Evolutionary conservation across 208 protist species (phyloP).

Genomic region (Kentomonas sorsogonicus): DNA sequence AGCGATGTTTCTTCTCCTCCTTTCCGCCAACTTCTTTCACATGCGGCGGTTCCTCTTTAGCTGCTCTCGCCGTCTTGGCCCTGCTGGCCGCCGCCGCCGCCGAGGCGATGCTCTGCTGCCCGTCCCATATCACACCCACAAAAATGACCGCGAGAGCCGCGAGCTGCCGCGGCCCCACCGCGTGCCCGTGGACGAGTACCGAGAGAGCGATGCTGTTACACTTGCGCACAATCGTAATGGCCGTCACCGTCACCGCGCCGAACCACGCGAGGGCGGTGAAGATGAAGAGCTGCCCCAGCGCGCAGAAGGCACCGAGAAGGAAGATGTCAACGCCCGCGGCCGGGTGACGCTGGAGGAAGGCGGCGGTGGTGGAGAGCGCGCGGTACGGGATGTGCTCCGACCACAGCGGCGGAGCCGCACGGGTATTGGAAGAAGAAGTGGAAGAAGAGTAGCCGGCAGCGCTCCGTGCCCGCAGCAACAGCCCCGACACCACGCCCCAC

Average conservation of each 20-base stretch:
- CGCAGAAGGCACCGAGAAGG: slow-evolving; percentile 61
- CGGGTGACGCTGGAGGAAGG: slow-evolving; percentile 46
- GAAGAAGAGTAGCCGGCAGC: too few relatives aligned
- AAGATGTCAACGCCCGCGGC: slow-evolving; percentile 53
- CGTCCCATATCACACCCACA: slow-evolving; percentile 54
- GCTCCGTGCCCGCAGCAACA: slow-evolving; percentile 14
- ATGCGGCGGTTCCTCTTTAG: too few relatives aligned
- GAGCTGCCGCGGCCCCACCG: slow-evolving; percentile 45
- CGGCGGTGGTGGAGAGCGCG: slow-evolving; percentile 38
- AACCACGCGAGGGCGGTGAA: slow-evolving; percentile 77
- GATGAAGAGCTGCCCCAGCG: slow-evolving; percentile 74
- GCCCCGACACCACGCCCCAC: slow-evolving; percentile 7
- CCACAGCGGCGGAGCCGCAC: neutral
- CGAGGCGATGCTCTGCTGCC: slow-evolving; percentile 26
- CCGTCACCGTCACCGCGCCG: slow-evolving; percentile 66
- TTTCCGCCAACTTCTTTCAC: neutral
- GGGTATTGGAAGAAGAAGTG: too few relatives aligned
- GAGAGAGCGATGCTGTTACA: slow-evolving; percentile 71
- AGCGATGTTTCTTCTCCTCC: slow-evolving; percentile 3
- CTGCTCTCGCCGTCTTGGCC: neutral
- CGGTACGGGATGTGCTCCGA: slow-evolving; percentile 32
- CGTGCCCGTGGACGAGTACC: slow-evolving; percentile 65
- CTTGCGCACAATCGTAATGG: slow-evolving; percentile 81
- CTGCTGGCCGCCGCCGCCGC: neutral
- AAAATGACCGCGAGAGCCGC: slow-evolving; percentile 45